A percentile compares a stretch with the other conserved stretches of the same genome.
Evolutionary conservation across 176 grass and related monocot species (phyloP).

Genomic region (Oryza longistaminata): DNA sequence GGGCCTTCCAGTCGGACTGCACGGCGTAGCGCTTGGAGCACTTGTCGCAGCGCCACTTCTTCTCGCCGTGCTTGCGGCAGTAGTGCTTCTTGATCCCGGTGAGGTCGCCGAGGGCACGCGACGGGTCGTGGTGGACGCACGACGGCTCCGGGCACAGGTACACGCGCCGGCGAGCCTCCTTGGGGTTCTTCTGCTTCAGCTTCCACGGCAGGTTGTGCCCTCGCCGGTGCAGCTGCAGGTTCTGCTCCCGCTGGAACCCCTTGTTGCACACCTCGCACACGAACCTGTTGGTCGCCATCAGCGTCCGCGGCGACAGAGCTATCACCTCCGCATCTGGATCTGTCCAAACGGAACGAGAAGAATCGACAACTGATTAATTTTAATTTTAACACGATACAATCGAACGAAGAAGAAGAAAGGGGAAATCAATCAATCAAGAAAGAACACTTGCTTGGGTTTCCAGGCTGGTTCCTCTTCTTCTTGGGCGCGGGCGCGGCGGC

Average conservation of each 20-base stretch:
- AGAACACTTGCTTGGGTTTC: constrained; percentile 86
- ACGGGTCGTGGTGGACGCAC: constrained; percentile 94
- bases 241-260: constrained; percentile 98
- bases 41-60: constrained; percentile 99
- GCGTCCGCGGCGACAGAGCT: constrained; percentile 80
- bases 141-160: constrained; percentile 96
- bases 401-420: not conserved
- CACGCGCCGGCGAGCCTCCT: constrained; percentile 68
- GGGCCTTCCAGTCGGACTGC: constrained; percentile 99
- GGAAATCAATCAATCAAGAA: not conserved
- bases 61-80: constrained; percentile 99
- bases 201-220: constrained; percentile 99
- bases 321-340: constrained; percentile 97
- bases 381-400: no score
- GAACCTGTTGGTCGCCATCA: constrained; percentile 95
- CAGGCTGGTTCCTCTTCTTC: constrained; percentile 94
- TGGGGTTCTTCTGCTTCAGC: constrained; percentile 97
- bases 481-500: constrained; percentile 45
- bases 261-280: constrained; percentile 97
- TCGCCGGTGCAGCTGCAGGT: constrained; percentile 96
- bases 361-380: not conserved
- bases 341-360: not conserved
- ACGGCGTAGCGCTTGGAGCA: constrained; percentile 98
- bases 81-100: constrained; percentile 99
- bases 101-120: constrained; percentile 86